Evolutionary conservation across 805 yeast genomes (phyloP).

Genomic region (Kuraishia piskuri): DNA sequence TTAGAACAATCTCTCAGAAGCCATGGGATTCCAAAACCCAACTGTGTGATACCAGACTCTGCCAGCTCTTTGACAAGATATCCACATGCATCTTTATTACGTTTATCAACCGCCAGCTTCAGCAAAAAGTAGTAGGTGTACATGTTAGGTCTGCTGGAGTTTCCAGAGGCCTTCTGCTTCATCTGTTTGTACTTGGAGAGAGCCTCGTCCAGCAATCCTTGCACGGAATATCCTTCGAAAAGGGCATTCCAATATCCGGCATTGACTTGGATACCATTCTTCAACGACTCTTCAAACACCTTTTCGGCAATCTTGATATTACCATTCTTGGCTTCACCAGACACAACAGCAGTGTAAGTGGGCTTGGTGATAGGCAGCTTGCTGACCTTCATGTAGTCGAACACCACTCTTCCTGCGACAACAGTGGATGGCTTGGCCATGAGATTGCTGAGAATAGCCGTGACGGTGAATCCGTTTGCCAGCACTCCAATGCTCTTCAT

Average conservation of each 20-base stretch:
- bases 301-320: slow-evolving; percentile 30
- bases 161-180: slow-evolving; percentile 12
- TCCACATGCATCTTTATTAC: slow-evolving; percentile 24
- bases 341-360: slow-evolving; percentile 37
- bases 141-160: slow-evolving; percentile 28
- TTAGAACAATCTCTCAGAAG: slow-evolving; percentile 16
- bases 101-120: slow-evolving; percentile 24
- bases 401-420: slow-evolving; percentile 42
- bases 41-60: slow-evolving; percentile 16
- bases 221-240: slow-evolving; percentile 37
- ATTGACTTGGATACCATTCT: slow-evolving; percentile 24
- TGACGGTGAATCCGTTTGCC: slow-evolving; percentile 35
- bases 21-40: slow-evolving; percentile 33
- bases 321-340: slow-evolving; percentile 36
- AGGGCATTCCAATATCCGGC: slow-evolving; percentile 35
- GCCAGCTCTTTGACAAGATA: slow-evolving; percentile 30
- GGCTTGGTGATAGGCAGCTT: slow-evolving; percentile 24
- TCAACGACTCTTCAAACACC: slow-evolving; percentile 27
- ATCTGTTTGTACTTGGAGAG: slow-evolving; percentile 29
- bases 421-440: slow-evolving; percentile 36
- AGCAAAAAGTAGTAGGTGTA: slow-evolving; percentile 42
- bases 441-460: slow-evolving; percentile 47
- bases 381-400: slow-evolving; percentile 27
- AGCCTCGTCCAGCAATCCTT: slow-evolving; percentile 29
- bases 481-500: slow-evolving; percentile 29